Evolutionary conservation across 106 monocot genomes (phyloP).

Genomic region (Dioscorea alata): DNA sequence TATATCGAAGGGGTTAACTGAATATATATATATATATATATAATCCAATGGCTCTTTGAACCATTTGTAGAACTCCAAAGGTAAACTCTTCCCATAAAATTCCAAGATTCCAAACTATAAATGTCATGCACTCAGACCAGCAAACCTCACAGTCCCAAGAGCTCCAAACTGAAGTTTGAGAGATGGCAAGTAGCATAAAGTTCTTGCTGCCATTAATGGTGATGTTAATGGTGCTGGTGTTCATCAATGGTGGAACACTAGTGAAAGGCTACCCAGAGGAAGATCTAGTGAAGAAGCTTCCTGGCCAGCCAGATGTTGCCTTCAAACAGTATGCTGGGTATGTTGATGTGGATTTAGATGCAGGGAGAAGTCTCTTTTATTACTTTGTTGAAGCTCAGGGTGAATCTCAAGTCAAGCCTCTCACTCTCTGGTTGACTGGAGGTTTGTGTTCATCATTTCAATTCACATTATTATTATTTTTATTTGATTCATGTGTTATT

Average conservation of each 20-base stretch:
- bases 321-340: conserved; percentile 35
- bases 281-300: conserved; percentile 19
- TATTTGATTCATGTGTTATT: too few species aligned
- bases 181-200: not conserved
- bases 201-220: not conserved
- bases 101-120: too few species aligned
- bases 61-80: too few species aligned
- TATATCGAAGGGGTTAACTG: too few species aligned
- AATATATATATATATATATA: too few species aligned
- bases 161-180: too few species aligned
- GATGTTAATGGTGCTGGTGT: not conserved
- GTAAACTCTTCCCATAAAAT: too few species aligned
- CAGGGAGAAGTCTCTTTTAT: conserved; percentile 32
- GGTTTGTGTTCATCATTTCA: not conserved
- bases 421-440: conserved; percentile 27
- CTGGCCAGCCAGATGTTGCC: conserved; percentile 20
- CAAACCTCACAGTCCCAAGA: too few species aligned
- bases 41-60: too few species aligned
- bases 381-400: conserved; percentile 26
- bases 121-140: too few species aligned
- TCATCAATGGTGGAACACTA: not conserved
- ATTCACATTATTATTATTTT: too few species aligned
- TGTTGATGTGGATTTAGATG: conserved; percentile 25
- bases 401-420: conserved; percentile 14
- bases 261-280: conserved; percentile 16